Conservation (phyloP, 345 rosid genomes). For the Salix arbutifolia region DNA sequence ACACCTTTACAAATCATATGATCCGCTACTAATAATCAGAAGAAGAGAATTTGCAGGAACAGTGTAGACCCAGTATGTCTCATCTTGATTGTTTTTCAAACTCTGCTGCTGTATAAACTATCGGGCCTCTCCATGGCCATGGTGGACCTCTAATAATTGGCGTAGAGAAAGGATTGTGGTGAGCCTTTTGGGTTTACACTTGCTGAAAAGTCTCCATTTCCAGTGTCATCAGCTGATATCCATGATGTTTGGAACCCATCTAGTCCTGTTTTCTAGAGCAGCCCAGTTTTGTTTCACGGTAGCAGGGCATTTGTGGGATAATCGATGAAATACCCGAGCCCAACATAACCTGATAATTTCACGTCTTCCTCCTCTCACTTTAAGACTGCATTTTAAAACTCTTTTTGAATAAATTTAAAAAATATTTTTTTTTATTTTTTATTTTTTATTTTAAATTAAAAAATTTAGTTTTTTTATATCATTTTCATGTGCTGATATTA, state of each 20-base stretch:
- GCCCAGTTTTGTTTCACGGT: not conserved
- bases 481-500: too few species aligned
- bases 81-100: not conserved
- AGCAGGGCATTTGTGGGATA: conserved; percentile 6
- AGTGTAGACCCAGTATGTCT: not conserved
- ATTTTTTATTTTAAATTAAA: too few species aligned
- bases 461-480: too few species aligned
- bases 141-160: not conserved
- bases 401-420: too few species aligned
- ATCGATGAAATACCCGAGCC: not conserved
- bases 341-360: too few species aligned
- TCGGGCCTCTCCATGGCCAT: not conserved
- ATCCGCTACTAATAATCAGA: not conserved
- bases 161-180: not conserved
- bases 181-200: not conserved
- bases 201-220: not conserved
- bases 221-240: conserved; percentile 8
- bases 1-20: not conserved
- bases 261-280: not conserved
- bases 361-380: too few species aligned
- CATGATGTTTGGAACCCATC: not conserved
- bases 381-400: too few species aligned
- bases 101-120: not conserved
- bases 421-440: too few species aligned
- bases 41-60: not conserved